These are phyloP conservation scores for Noccaea caerulescens DNA, from an alignment of 345 rosid genomes.

Conservation along the genomic window DNA sequence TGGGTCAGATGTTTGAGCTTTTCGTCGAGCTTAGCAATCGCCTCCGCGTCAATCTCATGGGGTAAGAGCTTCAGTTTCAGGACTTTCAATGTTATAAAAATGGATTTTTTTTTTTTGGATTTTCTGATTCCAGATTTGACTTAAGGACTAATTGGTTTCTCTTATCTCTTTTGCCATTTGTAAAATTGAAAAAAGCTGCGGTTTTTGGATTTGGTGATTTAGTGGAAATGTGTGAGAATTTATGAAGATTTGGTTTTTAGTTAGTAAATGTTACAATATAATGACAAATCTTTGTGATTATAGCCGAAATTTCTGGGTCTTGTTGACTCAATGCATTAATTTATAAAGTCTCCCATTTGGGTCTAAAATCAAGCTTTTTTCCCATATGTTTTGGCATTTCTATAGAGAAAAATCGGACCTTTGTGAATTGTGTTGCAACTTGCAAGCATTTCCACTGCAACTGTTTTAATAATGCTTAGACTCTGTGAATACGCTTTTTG, in stretches of 20 bases:
- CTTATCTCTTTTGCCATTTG: background rate
- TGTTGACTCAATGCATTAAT: no score
- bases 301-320: background rate
- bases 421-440: no score
- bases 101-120: background rate
- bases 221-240: background rate
- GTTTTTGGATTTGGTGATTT: conserved; percentile 5
- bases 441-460: conserved; percentile 8
- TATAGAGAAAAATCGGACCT: background rate
- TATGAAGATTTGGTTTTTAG: background rate
- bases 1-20: conserved; percentile 97
- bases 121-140: conserved; percentile 1
- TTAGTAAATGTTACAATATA: background rate
- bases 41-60: conserved; percentile 88
- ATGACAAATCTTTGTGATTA: background rate
- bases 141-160: background rate
- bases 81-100: background rate
- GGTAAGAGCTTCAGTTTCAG: conserved; percentile 50
- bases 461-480: background rate
- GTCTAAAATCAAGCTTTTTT: background rate
- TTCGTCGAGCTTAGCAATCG: conserved; percentile 85
- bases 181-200: background rate
- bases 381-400: background rate
- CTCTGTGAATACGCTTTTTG: background rate
- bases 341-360: no score